phyloP scores from a whole-genome alignment of 306 rosid species.

The Gillenia trifoliata region DNA sequence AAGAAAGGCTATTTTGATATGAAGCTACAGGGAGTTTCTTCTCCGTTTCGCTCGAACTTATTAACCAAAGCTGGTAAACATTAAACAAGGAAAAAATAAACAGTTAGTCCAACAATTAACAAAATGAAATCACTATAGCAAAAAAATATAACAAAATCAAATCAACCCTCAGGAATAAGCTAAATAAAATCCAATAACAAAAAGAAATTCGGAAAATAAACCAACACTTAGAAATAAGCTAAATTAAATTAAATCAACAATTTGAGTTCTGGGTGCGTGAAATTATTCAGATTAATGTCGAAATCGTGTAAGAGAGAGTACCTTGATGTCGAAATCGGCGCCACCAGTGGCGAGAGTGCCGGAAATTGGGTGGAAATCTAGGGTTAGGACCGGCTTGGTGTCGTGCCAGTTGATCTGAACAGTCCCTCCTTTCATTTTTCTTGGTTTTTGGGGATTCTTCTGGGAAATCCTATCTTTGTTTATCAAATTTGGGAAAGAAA shows the following conservation, averaged over 20 bases:
- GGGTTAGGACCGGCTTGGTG: conserved; percentile 69
- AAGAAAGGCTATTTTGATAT: conserved; percentile 61
- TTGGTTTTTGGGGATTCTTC: background rate
- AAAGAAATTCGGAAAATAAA: background rate
- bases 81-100: background rate
- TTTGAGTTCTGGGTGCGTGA: background rate
- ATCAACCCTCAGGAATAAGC: background rate
- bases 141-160: background rate
- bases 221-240: background rate
- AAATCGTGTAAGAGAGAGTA: conserved; percentile 1
- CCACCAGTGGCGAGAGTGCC: conserved; percentile 89
- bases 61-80: conserved; percentile 64
- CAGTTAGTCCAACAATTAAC: conserved; percentile 7
- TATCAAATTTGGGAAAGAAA: background rate
- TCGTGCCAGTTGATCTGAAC: conserved; percentile 92
- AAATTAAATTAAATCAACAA: background rate
- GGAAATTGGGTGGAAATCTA: conserved; percentile 75
- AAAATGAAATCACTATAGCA: background rate
- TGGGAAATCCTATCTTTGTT: background rate
- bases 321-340: conserved; percentile 98
- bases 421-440: conserved; percentile 77
- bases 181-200: background rate
- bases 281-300: background rate
- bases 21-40: conserved; percentile 63
- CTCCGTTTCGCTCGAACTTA: conserved; percentile 42